A percentile compares a stretch with the other conserved stretches of the same genome.
These are phyloP conservation scores for Thymus mandschuricus DNA, from an alignment of 257 asterid species.

Conservation along the genomic window DNA sequence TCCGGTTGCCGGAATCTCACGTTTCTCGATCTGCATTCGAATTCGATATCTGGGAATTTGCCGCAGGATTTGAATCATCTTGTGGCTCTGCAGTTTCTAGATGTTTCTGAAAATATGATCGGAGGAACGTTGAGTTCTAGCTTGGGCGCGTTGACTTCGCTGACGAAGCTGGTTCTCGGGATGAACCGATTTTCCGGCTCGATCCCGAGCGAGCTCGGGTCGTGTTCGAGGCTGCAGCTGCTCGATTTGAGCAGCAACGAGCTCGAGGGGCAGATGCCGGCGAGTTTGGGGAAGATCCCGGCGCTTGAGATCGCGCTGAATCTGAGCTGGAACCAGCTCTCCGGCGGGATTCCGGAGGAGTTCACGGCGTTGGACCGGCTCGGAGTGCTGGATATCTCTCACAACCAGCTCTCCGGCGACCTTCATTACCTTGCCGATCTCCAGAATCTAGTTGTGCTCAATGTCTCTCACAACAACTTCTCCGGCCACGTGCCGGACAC, in stretches of 20 bases:
- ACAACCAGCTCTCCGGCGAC: constrained; percentile 78
- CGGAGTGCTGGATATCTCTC: constrained; percentile 74
- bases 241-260: constrained; percentile 73
- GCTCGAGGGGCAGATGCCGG: constrained; percentile 63
- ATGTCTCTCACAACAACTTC: constrained; percentile 70
- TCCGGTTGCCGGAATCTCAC: constrained; percentile 75
- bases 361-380: constrained; percentile 62
- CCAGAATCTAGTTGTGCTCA: constrained; percentile 73
- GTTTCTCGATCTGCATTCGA: constrained; percentile 79
- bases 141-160: constrained; percentile 62
- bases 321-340: constrained; percentile 69
- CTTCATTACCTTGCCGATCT: constrained; percentile 57
- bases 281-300: constrained; percentile 65
- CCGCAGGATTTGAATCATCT: constrained; percentile 58
- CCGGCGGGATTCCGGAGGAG: constrained; percentile 69
- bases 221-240: constrained; percentile 69
- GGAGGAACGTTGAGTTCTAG: constrained; percentile 64
- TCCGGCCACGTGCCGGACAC: constrained; percentile 79
- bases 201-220: constrained; percentile 63
- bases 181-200: constrained; percentile 61
- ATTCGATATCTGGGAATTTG: constrained; percentile 61
- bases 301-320: constrained; percentile 73
- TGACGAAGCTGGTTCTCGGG: constrained; percentile 69
- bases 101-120: constrained; percentile 63
- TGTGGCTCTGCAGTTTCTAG: constrained; percentile 62